Conservation (phyloP, 768 basidiomycete species). For the Calocybe cyanea region DNA sequence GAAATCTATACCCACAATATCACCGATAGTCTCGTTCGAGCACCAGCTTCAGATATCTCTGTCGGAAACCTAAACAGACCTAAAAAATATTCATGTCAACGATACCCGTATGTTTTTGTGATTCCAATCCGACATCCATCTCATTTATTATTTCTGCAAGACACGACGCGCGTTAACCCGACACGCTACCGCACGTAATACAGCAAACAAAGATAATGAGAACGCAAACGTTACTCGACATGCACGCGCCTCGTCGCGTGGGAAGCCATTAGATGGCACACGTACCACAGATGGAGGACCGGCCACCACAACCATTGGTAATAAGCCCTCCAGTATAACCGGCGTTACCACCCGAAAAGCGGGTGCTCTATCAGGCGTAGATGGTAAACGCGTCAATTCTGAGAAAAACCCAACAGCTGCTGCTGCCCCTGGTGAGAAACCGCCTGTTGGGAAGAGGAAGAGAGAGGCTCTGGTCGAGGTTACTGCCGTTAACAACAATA, state of each 20-base stretch:
- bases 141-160: constrained; percentile 29
- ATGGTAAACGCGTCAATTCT: constrained; percentile 28
- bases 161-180: constrained; percentile 47
- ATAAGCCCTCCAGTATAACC: constrained; percentile 29
- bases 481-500: constrained; percentile 35
- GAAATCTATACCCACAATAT: no score
- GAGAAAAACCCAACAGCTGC: constrained; percentile 38
- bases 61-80: no score
- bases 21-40: no score
- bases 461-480: constrained; percentile 76
- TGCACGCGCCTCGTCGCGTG: constrained; percentile 48
- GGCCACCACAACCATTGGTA: constrained; percentile 25
- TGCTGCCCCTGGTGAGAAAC: constrained; percentile 28
- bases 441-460: constrained; percentile 61
- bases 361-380: no score
- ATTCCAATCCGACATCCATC: no score
- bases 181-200: constrained; percentile 49
- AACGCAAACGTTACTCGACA: constrained; percentile 61
- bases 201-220: constrained; percentile 56
- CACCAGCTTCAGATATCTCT: no score
- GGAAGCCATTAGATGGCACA: constrained; percentile 39
- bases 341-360: constrained; percentile 11
- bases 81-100: no score
- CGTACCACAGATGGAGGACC: constrained; percentile 17
- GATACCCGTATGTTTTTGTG: no score